Base-by-base conservation (phyloP, 495 filamentous ascomycete species). In the Haplographium delicatum region DNA sequence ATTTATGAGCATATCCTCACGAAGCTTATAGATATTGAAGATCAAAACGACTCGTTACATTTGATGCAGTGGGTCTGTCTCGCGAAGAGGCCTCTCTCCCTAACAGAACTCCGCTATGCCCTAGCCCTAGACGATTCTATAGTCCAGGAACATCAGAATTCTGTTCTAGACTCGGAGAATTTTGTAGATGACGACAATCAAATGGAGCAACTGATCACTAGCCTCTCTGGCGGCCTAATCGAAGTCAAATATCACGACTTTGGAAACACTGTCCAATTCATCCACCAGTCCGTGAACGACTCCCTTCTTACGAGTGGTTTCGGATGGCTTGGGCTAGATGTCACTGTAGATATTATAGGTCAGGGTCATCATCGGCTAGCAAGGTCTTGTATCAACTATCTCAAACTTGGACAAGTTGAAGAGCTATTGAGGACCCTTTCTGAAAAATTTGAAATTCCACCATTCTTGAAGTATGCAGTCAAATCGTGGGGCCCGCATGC, bases 251-350 rank as follows among this genome's bases (percentile, higher is more conserved):
- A 38, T 6, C 20, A 44, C 22, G 6, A 15, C 15, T 26, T 9
- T 15, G 25, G 5, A 10, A 22, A 7, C 33, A 49, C 19, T 44
- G 63, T 66, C 9, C 68, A 70, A 45, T 67, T 72, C 40, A 66
- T 71, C 20, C 70, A 71, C 55, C 60, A 67, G 44, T 63, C 67
- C 10, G 66, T 70, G 50, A 65, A 67, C n/a, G 64, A 70, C 39
- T 71, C 63, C 34, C 61, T 70, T 24, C 16, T 33, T 7, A 11
- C 15, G 9, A 16, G 22, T 38, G 53, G 47, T 5, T 23, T 56
- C 8, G 19, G 35, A 24, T 43, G 8, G 15, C 35, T 54, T 18
- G 35, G 35, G 35, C 5, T 19, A 15, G 18, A 19, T 15, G 19
- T 15, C 11, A 20, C 19, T 6, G 23, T 22, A 11, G 35, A 27